These are phyloP conservation scores for Candida sanyiensis DNA, from an alignment of 805 yeast species.

Conservation along the genomic window DNA sequence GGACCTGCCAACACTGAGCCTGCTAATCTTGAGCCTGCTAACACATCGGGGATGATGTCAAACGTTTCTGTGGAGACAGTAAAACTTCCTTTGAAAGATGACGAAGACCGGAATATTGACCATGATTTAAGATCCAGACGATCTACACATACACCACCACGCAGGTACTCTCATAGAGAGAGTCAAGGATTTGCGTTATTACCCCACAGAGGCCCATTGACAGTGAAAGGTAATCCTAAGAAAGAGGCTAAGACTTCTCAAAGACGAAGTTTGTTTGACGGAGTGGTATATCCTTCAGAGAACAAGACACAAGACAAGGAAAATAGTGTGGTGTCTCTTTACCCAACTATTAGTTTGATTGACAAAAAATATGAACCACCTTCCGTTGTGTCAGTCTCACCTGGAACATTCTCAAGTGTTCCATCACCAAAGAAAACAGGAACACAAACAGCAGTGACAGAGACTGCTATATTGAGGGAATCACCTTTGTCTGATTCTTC, in stretches of 20 bases:
- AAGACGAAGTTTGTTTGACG: slow-evolving; percentile 18
- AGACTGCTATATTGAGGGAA: not conserved
- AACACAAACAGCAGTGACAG: not conserved
- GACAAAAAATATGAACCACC: slow-evolving; percentile 10
- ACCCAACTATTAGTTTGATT: slow-evolving; percentile 16
- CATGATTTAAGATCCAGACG: slow-evolving; percentile 2
- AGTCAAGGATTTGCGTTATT: slow-evolving; percentile 28
- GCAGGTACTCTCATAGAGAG: slow-evolving; percentile 21
- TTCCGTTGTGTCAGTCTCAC: slow-evolving; percentile 9
- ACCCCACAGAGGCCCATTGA: slow-evolving; percentile 28
- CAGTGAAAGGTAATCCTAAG: slow-evolving; percentile 25
- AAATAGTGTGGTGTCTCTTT: slow-evolving; percentile 13
- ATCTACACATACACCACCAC: slow-evolving; percentile 18
- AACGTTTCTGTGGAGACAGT: slow-evolving; percentile 16
- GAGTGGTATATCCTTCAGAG: slow-evolving; percentile 7
- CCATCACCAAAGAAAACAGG: slow-evolving; percentile 9
- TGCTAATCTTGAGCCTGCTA: slow-evolving; percentile 14
- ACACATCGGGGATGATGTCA: slow-evolving; percentile 4
- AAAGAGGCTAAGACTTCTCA: slow-evolving; percentile 4
- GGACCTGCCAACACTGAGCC: slow-evolving; percentile 13
- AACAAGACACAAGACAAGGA: slow-evolving; percentile 9
- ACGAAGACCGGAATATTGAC: slow-evolving; percentile 5
- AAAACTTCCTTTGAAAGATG: slow-evolving; percentile 20
- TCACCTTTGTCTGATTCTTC: slow-evolving; percentile 3
- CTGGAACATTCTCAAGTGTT: slow-evolving; percentile 4